Base-by-base conservation (phyloP, 2,329 filamentous ascomycete species). In the Aspergillus sp. region DNA sequence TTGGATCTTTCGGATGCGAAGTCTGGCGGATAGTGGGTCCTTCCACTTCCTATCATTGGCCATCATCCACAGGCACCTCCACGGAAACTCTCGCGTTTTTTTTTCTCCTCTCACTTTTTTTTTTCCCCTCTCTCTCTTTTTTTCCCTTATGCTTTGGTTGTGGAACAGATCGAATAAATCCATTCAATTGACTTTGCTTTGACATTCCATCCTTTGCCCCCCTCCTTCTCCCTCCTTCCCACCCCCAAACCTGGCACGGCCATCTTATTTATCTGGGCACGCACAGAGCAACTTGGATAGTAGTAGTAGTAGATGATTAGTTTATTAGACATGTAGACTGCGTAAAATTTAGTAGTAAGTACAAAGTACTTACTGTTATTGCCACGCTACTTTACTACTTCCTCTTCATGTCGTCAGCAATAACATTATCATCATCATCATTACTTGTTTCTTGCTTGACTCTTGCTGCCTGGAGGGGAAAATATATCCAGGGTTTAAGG, bases 21-120 rank as follows among this genome's bases (percentile, higher is more conserved):
- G 54, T 50, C 54, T 17, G 48, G 32, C 48, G 49, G 59, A 60
- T 48, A 53, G 52, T 38, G 57, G 51, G 54, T 17, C 57, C 52
- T 47, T 59, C 36, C 39, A 27, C 39, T 27, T 21, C 7, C 27
- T 32, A 6, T 21, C 41, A 44, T 44, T 44, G 41, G 41, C 3
- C 41, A 44, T 5, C 13, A 3, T 5, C 32, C 41, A 13, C 41
- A 44, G 41, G 41, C 19, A 44, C 41, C 41, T 44, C 41, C 41
- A 44, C 41, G 19, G 41, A 36, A 36, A 5, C 25, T 5, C 8
- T 44, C 41, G 41, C 17, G 41, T 44, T 44, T 42, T 42, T 39
- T 42, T 42, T 44, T n/a, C n/a, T 42, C 10, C n/a, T 21, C 17
- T 44, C 41, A 15, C 38, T 13, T 13, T 13, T 32, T 32, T 36